These are phyloP conservation scores for Candida hungchunana DNA, from an alignment of 805 yeast species.

Conservation along the genomic window DNA sequence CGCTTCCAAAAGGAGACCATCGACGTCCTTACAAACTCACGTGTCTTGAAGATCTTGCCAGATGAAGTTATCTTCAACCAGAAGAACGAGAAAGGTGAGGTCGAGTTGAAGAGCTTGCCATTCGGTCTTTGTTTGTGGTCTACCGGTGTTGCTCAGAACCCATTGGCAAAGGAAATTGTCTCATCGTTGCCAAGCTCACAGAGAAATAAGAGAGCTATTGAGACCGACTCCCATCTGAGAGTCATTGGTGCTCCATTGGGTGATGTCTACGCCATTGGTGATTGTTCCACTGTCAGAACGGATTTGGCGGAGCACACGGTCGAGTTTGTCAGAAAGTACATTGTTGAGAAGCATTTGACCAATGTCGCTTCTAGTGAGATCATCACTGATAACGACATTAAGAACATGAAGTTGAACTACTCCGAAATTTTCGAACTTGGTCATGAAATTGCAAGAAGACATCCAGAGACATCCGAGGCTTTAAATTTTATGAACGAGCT, in stretches of 20 bases:
- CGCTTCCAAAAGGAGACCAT: slow-evolving; percentile 60
- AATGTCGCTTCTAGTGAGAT: slow-evolving; percentile 32
- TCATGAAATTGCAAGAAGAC: slow-evolving; percentile 42
- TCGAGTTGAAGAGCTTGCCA: slow-evolving; percentile 45
- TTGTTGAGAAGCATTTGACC: slow-evolving; percentile 37
- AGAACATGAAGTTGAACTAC: slow-evolving; percentile 42
- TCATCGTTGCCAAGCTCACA: slow-evolving; percentile 44
- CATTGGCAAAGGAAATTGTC: slow-evolving; percentile 53
- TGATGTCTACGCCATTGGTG: slow-evolving; percentile 70
- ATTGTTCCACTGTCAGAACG: slow-evolving; percentile 63
- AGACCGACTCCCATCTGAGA: slow-evolving; percentile 68
- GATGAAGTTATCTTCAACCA: slow-evolving; percentile 58
- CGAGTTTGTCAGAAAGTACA: slow-evolving; percentile 43
- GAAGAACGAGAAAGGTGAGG: slow-evolving; percentile 39
- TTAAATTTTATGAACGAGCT: slow-evolving; percentile 45
- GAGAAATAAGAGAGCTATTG: slow-evolving; percentile 64
- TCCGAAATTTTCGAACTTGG: slow-evolving; percentile 47
- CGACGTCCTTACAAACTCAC: slow-evolving; percentile 58
- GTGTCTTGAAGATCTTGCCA: slow-evolving; percentile 54
- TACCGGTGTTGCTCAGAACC: slow-evolving; percentile 68
- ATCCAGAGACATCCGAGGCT: slow-evolving; percentile 58
- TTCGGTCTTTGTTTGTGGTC: slow-evolving; percentile 74
- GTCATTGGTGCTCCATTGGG: slow-evolving; percentile 66
- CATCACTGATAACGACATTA: slow-evolving; percentile 48
- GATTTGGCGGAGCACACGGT: slow-evolving; percentile 54